Base-by-base conservation (phyloP, 2,329 filamentous ascomycete species). In the Aspergillus vadensis region DNA sequence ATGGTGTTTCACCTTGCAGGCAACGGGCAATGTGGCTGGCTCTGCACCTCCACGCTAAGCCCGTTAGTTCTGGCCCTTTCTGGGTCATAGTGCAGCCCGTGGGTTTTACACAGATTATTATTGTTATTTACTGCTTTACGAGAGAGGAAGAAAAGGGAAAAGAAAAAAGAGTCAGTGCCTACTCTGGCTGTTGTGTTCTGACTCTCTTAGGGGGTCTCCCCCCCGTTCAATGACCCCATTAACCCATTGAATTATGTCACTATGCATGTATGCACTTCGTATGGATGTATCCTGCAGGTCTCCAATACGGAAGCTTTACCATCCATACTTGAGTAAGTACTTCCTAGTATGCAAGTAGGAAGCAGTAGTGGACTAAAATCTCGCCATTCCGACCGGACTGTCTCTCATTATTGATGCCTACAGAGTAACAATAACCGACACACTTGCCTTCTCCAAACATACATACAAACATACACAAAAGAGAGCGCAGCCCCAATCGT, bases 1-100 rank as follows among this genome's bases (percentile, higher is more conserved):
- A 52, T 14, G 47, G 27, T 60, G 60, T 63, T 63, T 63, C 60
- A 63, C 57, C 60, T 63, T 63, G 60, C 60, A 60, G 57, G 49
- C 49, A 51, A 59, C 47, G 54, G 54, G 57, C 52, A 59, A 60
- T 60, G 60, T 63, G 60, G 60, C 60, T 62, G 56, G 56, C 58
- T 60, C 58, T 47, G 44, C 58, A 47, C 14, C 41, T 21, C 32
- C 36, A 27, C 58, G 36, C 52, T 60, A 56, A 48, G n/a, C 23
- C 19, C 25, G n/a, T 50, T 50, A 59, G 51, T 21, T 23, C 32
- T 54, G 19, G 50, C 32, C 51, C 51, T 52, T 39, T 21, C 15
- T 23, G 21, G 32, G 32, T 36, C 32, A 36, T 36, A 15, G 32
- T 47, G 53, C 48, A 51, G 51, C 43, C 41, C 21, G 39, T 47